phyloP scores from a whole-genome alignment of 345 rosid species.

The Lepidium didymum region DNA sequence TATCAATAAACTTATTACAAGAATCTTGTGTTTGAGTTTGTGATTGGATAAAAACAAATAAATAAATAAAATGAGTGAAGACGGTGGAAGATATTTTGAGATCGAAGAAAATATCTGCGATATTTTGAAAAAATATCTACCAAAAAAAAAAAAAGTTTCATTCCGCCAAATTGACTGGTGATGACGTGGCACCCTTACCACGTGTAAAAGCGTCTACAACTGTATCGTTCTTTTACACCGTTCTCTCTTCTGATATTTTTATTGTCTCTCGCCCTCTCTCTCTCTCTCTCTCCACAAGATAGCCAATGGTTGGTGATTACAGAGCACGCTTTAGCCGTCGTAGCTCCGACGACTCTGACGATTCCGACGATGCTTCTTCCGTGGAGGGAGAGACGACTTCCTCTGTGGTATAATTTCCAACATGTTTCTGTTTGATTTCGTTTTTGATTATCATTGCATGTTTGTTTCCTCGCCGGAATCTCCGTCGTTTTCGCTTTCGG shows the following conservation, averaged over 20 bases:
- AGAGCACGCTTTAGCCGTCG: slow-evolving; percentile 23
- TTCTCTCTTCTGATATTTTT: not conserved
- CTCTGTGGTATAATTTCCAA: slow-evolving; percentile 14
- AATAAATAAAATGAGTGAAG: not conserved
- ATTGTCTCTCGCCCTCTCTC: not conserved
- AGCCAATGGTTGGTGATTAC: slow-evolving; percentile 25
- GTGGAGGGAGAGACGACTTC: slow-evolving; percentile 25
- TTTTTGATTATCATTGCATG: slow-evolving; percentile 2
- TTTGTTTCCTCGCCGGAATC: not conserved
- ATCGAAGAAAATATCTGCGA: slow-evolving; percentile 13
- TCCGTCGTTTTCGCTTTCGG: not conserved
- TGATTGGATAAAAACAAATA: not conserved
- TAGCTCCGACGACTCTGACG: slow-evolving; percentile 27
- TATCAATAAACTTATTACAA: not conserved
- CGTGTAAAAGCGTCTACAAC: slow-evolving; percentile 70
- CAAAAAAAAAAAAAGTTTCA: not conserved
- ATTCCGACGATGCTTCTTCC: slow-evolving; percentile 19
- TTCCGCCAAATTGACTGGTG: not conserved
- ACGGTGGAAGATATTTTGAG: slow-evolving; percentile 24
- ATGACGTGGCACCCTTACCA: slow-evolving; percentile 54
- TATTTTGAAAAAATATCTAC: slow-evolving; percentile 14
- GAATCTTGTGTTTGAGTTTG: not conserved
- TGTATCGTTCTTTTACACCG: slow-evolving; percentile 32
- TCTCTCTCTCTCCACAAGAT: not conserved
- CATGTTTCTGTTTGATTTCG: not conserved